Percentiles rank a stretch among this genome's conserved stretches.
These are phyloP conservation scores for Arthroderma sp. DNA, from an alignment of 2,329 filamentous ascomycete genomes.

Conservation along the genomic window DNA sequence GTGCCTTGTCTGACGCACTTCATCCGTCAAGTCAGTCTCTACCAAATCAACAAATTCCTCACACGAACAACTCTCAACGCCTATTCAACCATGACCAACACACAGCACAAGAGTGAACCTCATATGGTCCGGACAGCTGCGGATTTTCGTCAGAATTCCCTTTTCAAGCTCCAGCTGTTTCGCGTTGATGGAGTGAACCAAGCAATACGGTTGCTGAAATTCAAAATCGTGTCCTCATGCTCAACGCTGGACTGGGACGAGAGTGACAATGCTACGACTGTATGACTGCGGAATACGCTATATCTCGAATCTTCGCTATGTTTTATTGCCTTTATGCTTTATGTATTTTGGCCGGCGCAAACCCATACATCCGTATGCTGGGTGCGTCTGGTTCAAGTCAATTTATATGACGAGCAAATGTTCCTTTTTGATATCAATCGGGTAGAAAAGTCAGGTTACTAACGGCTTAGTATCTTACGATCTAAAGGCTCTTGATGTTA, in stretches of 20 bases:
- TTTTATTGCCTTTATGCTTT: background rate
- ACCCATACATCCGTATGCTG: background rate
- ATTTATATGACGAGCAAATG: background rate
- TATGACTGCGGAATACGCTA: background rate
- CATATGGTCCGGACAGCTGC: conserved; percentile 62
- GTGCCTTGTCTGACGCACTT: too few species aligned
- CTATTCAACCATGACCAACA: too few species aligned
- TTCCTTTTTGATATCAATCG: background rate
- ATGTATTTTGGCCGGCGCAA: background rate
- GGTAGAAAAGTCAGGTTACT: background rate
- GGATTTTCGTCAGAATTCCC: conserved; percentile 55
- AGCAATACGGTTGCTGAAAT: conserved; percentile 52
- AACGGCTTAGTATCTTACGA: background rate
- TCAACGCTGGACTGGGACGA: background rate
- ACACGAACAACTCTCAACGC: background rate
- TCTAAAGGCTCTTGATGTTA: background rate
- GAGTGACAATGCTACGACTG: background rate
- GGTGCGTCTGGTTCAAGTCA: background rate
- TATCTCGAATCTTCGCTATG: background rate
- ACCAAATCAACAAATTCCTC: background rate
- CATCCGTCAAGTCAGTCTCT: too few species aligned
- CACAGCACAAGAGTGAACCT: conserved; percentile 17
- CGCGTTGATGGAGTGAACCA: conserved; percentile 53
- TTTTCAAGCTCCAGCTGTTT: conserved; percentile 50
- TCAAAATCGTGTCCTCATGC: conserved; percentile 38